phyloP scores from a whole-genome alignment of 257 asterid genomes.

The Solanum lycopersicoides region DNA sequence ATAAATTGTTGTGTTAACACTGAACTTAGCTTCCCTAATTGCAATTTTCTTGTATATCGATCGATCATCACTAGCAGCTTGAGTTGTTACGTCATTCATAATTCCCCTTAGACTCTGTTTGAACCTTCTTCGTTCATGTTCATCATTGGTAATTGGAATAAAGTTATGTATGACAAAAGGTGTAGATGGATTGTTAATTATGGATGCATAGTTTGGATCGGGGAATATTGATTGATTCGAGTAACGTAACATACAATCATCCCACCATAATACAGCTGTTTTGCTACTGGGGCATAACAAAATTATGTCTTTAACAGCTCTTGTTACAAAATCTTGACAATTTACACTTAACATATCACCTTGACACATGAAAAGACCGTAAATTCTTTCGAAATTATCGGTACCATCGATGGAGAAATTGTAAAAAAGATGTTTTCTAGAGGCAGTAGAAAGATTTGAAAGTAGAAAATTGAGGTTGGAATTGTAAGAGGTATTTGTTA shows the following conservation, averaged over 20 bases:
- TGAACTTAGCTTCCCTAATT: neutral
- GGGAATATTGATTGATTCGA: neutral
- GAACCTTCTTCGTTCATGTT: too few species aligned
- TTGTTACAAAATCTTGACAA: neutral
- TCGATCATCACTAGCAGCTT: neutral
- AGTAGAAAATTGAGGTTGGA: neutral
- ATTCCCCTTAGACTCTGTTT: too few species aligned
- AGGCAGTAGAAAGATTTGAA: neutral
- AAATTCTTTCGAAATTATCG: neutral
- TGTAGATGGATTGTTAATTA: neutral
- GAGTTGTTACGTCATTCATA: too few species aligned
- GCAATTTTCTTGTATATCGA: neutral
- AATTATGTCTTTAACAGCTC: neutral
- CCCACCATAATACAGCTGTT: neutral
- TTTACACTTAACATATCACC: neutral
- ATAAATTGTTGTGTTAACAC: neutral
- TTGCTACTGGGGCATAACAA: neutral
- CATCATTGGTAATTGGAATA: neutral
- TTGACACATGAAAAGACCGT: neutral
- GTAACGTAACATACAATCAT: neutral
- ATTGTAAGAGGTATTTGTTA: neutral
- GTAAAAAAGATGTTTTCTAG: neutral
- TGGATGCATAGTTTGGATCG: neutral
- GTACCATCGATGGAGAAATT: neutral
- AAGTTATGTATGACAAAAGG: rapidly evolving